A percentile compares a stretch with the other conserved stretches of the same genome.
phyloP scores from a whole-genome alignment of 495 filamentous ascomycete genomes.

The Aspergillus ellipticus region DNA sequence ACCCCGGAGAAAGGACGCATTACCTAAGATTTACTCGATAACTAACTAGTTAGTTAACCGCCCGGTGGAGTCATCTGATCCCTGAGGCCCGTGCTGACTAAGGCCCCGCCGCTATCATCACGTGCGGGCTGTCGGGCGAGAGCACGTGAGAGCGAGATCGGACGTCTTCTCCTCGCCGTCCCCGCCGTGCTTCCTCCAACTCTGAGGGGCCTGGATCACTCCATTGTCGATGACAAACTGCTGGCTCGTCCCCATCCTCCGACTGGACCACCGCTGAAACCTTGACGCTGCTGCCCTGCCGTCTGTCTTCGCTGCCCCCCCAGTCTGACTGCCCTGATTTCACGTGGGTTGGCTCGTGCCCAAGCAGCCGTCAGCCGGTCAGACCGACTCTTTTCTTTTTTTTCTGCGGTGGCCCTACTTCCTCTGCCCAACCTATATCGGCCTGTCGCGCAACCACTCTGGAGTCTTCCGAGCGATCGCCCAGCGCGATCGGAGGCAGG shows the following conservation, averaged over 20 bases:
- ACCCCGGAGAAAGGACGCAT: too few relatives aligned
- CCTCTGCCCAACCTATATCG: background rate
- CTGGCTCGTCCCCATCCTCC: background rate
- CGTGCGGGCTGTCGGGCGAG: slow-evolving; percentile 6
- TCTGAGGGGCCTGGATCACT: background rate
- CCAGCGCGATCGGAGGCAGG: slow-evolving; percentile 36
- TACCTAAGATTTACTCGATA: too few relatives aligned
- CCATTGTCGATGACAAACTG: background rate
- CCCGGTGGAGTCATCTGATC: background rate
- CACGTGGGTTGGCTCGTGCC: background rate
- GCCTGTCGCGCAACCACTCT: slow-evolving; percentile 30
- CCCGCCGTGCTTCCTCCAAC: background rate
- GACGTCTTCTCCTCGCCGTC: slow-evolving; percentile 11
- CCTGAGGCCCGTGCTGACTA: background rate
- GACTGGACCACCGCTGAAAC: background rate
- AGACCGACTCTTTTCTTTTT: background rate
- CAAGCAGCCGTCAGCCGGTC: background rate
- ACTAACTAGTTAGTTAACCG: too few relatives aligned
- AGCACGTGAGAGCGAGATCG: slow-evolving; percentile 21
- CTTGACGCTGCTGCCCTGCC: background rate
- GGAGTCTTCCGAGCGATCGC: slow-evolving; percentile 36
- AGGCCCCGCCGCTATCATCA: slow-evolving; percentile 2
- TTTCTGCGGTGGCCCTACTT: background rate
- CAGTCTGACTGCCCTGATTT: background rate
- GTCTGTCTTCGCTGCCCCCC: background rate